Conservation (phyloP, 2,329 filamentous ascomycete species). For the Pseudogymnoascus sp. region DNA sequence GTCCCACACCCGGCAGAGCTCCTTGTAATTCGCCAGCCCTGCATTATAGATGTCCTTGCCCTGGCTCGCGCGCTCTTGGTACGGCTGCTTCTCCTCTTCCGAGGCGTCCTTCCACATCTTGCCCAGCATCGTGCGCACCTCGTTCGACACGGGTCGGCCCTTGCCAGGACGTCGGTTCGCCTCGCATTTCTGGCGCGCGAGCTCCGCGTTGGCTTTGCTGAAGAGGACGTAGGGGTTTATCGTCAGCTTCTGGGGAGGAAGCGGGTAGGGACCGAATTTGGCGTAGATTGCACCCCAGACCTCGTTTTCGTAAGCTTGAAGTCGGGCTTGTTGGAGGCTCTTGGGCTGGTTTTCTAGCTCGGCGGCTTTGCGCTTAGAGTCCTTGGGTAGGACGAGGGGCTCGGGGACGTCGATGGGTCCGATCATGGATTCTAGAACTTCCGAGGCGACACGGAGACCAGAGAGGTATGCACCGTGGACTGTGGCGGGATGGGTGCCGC, state of each 20-base stretch:
- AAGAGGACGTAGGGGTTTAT: conserved; percentile 86
- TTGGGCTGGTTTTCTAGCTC: conserved; percentile 28
- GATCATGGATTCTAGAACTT: conserved; percentile 72
- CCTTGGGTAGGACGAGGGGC: conserved; percentile 65
- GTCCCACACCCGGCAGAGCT: conserved; percentile 65
- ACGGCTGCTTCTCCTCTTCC: conserved; percentile 66
- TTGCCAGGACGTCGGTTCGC: conserved; percentile 58
- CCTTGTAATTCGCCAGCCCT: conserved; percentile 52
- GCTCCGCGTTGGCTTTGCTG: conserved; percentile 70
- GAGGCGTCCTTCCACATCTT: conserved; percentile 82
- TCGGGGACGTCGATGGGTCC: conserved; percentile 72
- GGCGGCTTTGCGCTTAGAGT: conserved; percentile 50
- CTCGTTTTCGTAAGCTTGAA: conserved; percentile 50
- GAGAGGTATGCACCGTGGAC: conserved; percentile 96
- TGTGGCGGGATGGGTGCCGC: conserved; percentile 89
- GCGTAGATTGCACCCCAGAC: conserved; percentile 45
- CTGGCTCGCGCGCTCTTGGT: conserved; percentile 63
- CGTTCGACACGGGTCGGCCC: conserved; percentile 63
- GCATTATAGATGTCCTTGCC: conserved; percentile 61
- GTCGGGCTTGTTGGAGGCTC: conserved; percentile 44
- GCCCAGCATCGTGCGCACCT: conserved; percentile 78
- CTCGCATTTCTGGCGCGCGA: conserved; percentile 52
- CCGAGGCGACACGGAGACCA: conserved; percentile 79
- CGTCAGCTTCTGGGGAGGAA: conserved; percentile 63
- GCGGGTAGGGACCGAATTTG: conserved; percentile 66